Evolutionary conservation across 2,329 filamentous ascomycete genomes (phyloP).

Genomic region (Phialemoniopsis sp.): DNA sequence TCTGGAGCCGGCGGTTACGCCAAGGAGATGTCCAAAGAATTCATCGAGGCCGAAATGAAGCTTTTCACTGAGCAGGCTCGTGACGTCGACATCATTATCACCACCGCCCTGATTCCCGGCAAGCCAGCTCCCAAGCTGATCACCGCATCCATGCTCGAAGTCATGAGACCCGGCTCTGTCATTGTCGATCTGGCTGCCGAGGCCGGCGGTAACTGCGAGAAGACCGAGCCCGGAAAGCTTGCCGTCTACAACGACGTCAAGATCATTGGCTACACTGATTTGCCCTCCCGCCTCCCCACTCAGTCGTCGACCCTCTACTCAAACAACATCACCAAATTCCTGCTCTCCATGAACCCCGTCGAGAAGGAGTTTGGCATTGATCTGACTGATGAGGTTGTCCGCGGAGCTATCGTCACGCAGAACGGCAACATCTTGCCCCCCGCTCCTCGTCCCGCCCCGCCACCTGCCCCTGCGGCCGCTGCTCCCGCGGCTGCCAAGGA

Average conservation of each 20-base stretch:
- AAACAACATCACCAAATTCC: slow-evolving; percentile 88
- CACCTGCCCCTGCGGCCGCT: slow-evolving; percentile 48
- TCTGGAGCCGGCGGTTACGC: slow-evolving; percentile 82
- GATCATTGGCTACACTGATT: slow-evolving; percentile 83
- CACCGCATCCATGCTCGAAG: slow-evolving; percentile 71
- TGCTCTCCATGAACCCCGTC: slow-evolving; percentile 75
- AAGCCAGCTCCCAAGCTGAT: slow-evolving; percentile 80
- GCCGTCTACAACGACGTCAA: slow-evolving; percentile 73
- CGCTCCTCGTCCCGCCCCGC: slow-evolving; percentile 63
- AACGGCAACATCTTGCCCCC: slow-evolving; percentile 73
- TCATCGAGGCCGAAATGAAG: slow-evolving; percentile 90
- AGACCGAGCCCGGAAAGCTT: slow-evolving; percentile 70
- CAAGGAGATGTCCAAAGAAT: slow-evolving; percentile 92
- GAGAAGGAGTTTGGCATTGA: slow-evolving; percentile 79
- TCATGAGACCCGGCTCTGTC: slow-evolving; percentile 88
- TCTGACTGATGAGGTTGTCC: slow-evolving; percentile 78
- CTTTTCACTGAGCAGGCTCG: slow-evolving; percentile 82
- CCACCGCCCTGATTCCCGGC: slow-evolving; percentile 86
- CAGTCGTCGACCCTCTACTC: slow-evolving; percentile 89
- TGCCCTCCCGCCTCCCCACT: slow-evolving; percentile 80
- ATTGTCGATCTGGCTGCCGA: slow-evolving; percentile 86
- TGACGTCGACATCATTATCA: slow-evolving; percentile 90
- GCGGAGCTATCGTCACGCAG: slow-evolving; percentile 77
- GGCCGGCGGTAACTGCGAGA: slow-evolving; percentile 83
- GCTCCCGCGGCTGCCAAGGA: slow-evolving; percentile 53